Evolutionary conservation across 768 basidiomycete genomes (phyloP).

Genomic region (Rickenella mellea): DNA sequence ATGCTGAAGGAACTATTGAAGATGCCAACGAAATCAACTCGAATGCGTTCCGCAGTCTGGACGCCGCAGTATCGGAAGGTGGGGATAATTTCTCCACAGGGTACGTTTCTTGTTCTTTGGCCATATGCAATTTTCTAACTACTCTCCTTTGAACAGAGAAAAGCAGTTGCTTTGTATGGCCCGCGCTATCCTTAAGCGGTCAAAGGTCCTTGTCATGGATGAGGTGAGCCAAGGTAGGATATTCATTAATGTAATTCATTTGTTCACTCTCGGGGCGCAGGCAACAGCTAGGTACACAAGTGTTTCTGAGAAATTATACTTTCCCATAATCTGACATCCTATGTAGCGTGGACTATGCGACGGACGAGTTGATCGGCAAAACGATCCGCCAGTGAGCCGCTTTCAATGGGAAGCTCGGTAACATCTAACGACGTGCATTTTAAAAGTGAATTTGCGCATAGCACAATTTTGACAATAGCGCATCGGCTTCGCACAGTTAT

Average conservation of each 20-base stretch:
- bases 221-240: conserved; percentile 73
- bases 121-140: not conserved
- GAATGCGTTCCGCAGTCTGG: conserved; percentile 71
- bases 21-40: conserved; percentile 44
- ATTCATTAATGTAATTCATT: conserved; percentile 13
- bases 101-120: conserved; percentile 25
- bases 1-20: conserved; percentile 38
- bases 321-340: conserved; percentile 1
- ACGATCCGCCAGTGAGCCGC: conserved; percentile 66
- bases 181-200: conserved; percentile 70
- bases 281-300: conserved; percentile 44
- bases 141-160: conserved; percentile 36
- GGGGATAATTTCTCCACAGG: conserved; percentile 88
- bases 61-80: conserved; percentile 69
- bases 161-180: conserved; percentile 89
- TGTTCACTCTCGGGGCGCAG: too few relatives aligned
- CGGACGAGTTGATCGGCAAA: conserved; percentile 78
- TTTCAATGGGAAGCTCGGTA: not conserved
- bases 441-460: conserved; percentile 62
- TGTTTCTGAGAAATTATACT: not conserved
- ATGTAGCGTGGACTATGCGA: conserved; percentile 69
- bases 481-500: conserved; percentile 74
- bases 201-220: conserved; percentile 77
- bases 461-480: conserved; percentile 78
- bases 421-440: conserved; percentile 1